Conservation (phyloP, 2,329 filamentous ascomycete genomes). For the Diplodia mutila region DNA sequence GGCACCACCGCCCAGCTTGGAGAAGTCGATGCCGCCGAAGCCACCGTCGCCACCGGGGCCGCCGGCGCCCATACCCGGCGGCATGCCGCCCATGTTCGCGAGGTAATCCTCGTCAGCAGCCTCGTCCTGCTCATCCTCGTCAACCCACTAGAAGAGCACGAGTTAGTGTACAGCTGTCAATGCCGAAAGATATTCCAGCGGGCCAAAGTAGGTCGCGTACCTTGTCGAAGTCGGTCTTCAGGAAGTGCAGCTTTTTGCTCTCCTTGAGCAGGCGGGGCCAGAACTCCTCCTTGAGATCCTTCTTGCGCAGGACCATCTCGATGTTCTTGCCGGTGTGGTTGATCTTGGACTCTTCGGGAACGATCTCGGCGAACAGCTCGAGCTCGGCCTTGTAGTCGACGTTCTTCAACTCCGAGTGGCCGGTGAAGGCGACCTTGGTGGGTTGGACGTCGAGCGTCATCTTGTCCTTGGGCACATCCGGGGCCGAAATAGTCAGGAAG, state of each 20-base stretch:
- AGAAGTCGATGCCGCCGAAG: slow-evolving; percentile 91
- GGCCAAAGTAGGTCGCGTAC: slow-evolving; percentile 45
- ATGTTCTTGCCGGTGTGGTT: slow-evolving; percentile 88
- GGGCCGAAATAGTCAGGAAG: slow-evolving; percentile 87
- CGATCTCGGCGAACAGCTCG: slow-evolving; percentile 89
- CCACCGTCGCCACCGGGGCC: slow-evolving; percentile 60
- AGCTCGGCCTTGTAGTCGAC: slow-evolving; percentile 83
- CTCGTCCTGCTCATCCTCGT: slow-evolving; percentile 97
- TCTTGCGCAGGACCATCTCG: slow-evolving; percentile 93
- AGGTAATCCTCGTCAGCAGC: slow-evolving; percentile 64
- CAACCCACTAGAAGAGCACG: slow-evolving; percentile 69
- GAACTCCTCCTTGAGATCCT: slow-evolving; percentile 91
- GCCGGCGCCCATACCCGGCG: slow-evolving; percentile 56
- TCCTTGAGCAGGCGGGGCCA: slow-evolving; percentile 97
- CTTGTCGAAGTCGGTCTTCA: slow-evolving; percentile 99
- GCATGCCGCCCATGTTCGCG: slow-evolving; percentile 48
- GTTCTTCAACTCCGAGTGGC: slow-evolving; percentile 82
- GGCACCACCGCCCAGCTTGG: slow-evolving; percentile 68
- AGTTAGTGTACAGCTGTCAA: slow-evolving; percentile 31
- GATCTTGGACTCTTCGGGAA: slow-evolving; percentile 79
- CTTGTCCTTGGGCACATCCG: slow-evolving; percentile 76
- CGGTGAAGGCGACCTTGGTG: slow-evolving; percentile 77
- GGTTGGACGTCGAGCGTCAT: slow-evolving; percentile 84
- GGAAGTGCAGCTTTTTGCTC: slow-evolving; percentile 84
- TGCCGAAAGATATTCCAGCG: not conserved